These are phyloP conservation scores for Discostella stelligeroides DNA, from an alignment of 108 stramenopile genomes.

Conservation along the genomic window DNA sequence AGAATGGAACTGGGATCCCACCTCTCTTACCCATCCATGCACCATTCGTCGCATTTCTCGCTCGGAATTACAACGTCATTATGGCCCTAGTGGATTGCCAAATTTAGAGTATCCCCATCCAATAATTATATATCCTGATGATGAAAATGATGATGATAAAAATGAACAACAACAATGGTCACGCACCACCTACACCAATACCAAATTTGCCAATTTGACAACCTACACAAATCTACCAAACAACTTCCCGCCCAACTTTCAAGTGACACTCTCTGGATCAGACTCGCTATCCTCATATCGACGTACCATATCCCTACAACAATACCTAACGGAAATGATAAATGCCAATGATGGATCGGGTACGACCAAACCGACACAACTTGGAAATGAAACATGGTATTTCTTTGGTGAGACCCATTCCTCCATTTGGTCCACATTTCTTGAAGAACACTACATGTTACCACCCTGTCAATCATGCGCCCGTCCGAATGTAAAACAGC, in stretches of 20 bases:
- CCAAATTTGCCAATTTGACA: conserved; percentile 56
- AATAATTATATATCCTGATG: conserved; percentile 54
- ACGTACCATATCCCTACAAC: conserved; percentile 52
- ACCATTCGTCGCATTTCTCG: conserved; percentile 57
- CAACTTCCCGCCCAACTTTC: conserved; percentile 62
- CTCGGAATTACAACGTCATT: conserved; percentile 39
- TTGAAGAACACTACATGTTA: conserved; percentile 49
- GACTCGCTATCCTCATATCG: conserved; percentile 85
- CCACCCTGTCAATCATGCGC: conserved; percentile 77
- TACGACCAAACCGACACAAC: conserved; percentile 60
- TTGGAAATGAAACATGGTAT: conserved; percentile 87
- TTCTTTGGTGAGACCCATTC: conserved; percentile 85
- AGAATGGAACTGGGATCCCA: conserved; percentile 70
- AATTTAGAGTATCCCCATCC: conserved; percentile 58
- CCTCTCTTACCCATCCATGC: conserved; percentile 60
- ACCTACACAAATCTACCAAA: conserved; percentile 45
- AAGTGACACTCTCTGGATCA: conserved; percentile 75
- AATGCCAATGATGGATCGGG: conserved; percentile 20
- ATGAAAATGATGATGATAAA: conserved; percentile 7
- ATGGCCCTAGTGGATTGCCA: conserved; percentile 53
- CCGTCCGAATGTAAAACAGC: too few relatives aligned
- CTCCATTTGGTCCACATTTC: conserved; percentile 63
- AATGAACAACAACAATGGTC: not conserved
- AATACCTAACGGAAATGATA: conserved; percentile 66
- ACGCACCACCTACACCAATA: conserved; percentile 34